phyloP scores from a whole-genome alignment of 2,329 filamentous ascomycete genomes.

The Neocatenulostroma microsporum region DNA sequence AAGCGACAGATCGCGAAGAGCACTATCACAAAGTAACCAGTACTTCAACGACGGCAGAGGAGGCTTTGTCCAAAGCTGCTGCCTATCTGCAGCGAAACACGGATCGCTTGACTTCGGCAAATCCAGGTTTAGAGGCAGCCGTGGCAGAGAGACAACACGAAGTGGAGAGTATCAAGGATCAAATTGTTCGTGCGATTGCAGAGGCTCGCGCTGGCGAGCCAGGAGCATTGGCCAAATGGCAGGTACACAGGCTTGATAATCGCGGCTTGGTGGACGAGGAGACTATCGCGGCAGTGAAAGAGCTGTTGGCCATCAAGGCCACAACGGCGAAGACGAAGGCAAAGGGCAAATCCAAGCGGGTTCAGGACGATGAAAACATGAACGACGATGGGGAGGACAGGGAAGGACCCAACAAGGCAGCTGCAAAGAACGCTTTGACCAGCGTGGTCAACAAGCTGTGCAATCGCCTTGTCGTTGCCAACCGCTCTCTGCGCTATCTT shows the following conservation, averaged over 20 bases:
- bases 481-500: conserved; percentile 20
- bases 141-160: no score
- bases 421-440: conserved; percentile 5
- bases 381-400: conserved; percentile 1
- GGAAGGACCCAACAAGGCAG: background rate
- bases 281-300: conserved; percentile 19
- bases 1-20: conserved; percentile 29
- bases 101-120: conserved; percentile 5
- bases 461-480: conserved; percentile 15
- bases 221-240: conserved; percentile 14
- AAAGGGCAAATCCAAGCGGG: background rate
- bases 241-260: conserved; percentile 12
- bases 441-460: conserved; percentile 14
- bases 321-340: conserved; percentile 5
- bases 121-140: no score
- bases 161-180: background rate
- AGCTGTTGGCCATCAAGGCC: conserved; percentile 5
- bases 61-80: conserved; percentile 45
- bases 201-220: conserved; percentile 7
- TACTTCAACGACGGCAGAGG: conserved; percentile 41
- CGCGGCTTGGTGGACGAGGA: conserved; percentile 22
- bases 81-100: no score
- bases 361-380: background rate
- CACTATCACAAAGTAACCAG: conserved; percentile 41
- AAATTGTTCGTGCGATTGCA: background rate